phyloP scores from a whole-genome alignment of 805 yeast genomes.

The Wilhelminamyces savonicus region DNA sequence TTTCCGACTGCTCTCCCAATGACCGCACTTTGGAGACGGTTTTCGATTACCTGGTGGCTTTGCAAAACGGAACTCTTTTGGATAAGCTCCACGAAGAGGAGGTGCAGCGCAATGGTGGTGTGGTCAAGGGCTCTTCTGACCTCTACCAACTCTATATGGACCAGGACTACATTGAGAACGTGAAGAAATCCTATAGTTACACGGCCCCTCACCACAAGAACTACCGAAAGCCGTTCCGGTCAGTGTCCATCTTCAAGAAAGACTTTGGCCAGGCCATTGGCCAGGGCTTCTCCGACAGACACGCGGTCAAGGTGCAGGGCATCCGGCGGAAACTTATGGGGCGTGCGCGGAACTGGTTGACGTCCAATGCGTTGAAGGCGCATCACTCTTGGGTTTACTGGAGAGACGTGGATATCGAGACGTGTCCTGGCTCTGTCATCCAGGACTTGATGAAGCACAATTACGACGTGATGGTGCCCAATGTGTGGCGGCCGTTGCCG shows the following conservation, averaged over 20 bases:
- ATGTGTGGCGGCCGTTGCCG: slow-evolving; percentile 97
- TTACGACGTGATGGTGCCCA: slow-evolving; percentile 73
- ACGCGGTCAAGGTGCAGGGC: slow-evolving; percentile 81
- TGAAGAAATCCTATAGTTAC: slow-evolving; percentile 51
- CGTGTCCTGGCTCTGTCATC: slow-evolving; percentile 72
- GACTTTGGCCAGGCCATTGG: slow-evolving; percentile 83
- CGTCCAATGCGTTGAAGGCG: slow-evolving; percentile 67
- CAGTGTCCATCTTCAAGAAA: slow-evolving; percentile 72
- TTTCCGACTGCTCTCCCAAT: slow-evolving; percentile 68
- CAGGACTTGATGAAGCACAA: slow-evolving; percentile 64
- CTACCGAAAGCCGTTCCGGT: slow-evolving; percentile 65
- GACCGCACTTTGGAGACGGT: slow-evolving; percentile 64
- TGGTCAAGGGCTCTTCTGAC: slow-evolving; percentile 51
- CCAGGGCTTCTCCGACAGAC: slow-evolving; percentile 78
- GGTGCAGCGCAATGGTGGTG: slow-evolving; percentile 20
- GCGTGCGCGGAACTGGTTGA: slow-evolving; percentile 79
- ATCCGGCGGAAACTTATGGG: slow-evolving; percentile 82
- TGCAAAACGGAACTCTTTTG: slow-evolving; percentile 65
- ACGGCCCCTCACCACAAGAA: slow-evolving; percentile 63
- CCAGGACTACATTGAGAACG: slow-evolving; percentile 47
- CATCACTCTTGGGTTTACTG: slow-evolving; percentile 89
- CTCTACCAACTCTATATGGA: slow-evolving; percentile 69
- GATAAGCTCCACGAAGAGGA: slow-evolving; percentile 41
- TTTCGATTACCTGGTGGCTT: slow-evolving; percentile 55
- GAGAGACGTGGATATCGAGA: slow-evolving; percentile 83